Conservation (phyloP, 129 eudicot genomes). For the Deinandra increscens region DNA sequence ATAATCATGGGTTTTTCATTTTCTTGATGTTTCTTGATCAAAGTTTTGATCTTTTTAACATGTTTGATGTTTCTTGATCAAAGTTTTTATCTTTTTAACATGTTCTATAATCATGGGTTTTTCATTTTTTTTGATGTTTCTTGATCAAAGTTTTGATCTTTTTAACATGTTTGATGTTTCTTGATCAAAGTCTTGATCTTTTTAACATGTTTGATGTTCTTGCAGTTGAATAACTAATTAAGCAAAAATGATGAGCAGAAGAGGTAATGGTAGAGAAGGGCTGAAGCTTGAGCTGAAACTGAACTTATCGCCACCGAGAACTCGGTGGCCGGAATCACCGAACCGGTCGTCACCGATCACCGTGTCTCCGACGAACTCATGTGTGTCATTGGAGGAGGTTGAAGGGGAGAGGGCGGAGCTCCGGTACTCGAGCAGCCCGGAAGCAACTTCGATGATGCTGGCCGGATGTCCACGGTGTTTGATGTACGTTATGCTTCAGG, state of each 20-base stretch:
- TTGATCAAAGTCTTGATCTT: conserved; percentile 14
- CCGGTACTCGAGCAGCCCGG: conserved; percentile 63
- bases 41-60: conserved; percentile 9
- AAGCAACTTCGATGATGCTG: conserved; percentile 72
- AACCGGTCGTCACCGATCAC: conserved; percentile 41
- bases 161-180: background rate
- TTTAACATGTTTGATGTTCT: conserved; percentile 10
- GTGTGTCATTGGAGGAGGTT: conserved; percentile 65
- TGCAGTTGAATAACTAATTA: too few species aligned
- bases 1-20: conserved; percentile 19
- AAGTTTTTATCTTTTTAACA: conserved; percentile 3
- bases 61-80: conserved; percentile 19
- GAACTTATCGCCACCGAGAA: conserved; percentile 64
- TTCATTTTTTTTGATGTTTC: background rate
- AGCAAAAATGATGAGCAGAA: conserved; percentile 43
- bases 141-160: conserved; percentile 14
- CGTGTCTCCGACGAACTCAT: conserved; percentile 65
- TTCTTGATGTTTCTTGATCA: background rate
- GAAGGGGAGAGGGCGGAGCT: conserved; percentile 33
- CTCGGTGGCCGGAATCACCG: conserved; percentile 46
- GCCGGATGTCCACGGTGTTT: conserved; percentile 88
- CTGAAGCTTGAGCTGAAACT: conserved; percentile 72
- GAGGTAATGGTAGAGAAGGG: conserved; percentile 40
- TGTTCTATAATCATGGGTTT: conserved; percentile 19
- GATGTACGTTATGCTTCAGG: conserved; percentile 84